A percentile compares a stretch with the other conserved stretches of the same genome.
These are phyloP conservation scores for Phaeoacremonium minimum DNA, from an alignment of 2,329 filamentous ascomycete species.

Conservation along the genomic window DNA sequence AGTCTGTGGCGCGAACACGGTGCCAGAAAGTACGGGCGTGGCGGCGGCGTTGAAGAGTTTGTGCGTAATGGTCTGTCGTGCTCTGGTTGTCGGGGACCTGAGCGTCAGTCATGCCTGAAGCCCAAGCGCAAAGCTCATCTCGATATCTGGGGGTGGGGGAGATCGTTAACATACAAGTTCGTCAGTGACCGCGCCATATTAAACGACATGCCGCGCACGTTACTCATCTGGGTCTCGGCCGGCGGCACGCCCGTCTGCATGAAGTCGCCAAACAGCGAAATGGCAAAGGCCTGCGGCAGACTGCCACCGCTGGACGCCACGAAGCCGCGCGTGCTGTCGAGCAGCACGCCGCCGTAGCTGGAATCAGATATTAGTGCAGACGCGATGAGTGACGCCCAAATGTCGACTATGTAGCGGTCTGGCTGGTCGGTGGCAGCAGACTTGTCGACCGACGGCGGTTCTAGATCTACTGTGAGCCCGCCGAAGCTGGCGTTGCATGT, in stretches of 20 bases:
- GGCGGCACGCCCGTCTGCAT: constrained; percentile 4
- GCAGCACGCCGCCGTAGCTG: constrained; percentile 12
- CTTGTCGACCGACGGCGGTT: constrained; percentile 6
- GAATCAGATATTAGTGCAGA: constrained; percentile 4
- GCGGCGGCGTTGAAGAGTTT: background rate
- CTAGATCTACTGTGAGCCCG: constrained; percentile 4
- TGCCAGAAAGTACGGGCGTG: constrained; percentile 8
- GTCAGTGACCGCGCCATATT: constrained; percentile 12
- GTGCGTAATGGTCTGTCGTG: background rate
- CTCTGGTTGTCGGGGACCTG: background rate
- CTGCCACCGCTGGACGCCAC: constrained; percentile 13
- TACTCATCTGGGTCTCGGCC: constrained; percentile 7
- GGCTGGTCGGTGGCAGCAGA: background rate
- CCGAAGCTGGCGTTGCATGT: constrained; percentile 12
- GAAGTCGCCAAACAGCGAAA: constrained; percentile 10
- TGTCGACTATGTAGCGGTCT: constrained; percentile 8
- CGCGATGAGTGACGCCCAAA: constrained; percentile 10
- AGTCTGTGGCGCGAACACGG: constrained; percentile 9
- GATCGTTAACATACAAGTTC: too few relatives aligned
- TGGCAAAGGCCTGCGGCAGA: constrained; percentile 10
- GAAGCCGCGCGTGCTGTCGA: constrained; percentile 10
- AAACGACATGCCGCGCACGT: constrained; percentile 6
- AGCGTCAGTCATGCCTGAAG: too few relatives aligned
- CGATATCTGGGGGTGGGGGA: too few relatives aligned
- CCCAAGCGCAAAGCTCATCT: too few relatives aligned